Evolutionary conservation across 108 stramenopile species (phyloP), one percentile per base, ranked within the genome.

Genomic region (Skeletonema menzelii): DNA sequence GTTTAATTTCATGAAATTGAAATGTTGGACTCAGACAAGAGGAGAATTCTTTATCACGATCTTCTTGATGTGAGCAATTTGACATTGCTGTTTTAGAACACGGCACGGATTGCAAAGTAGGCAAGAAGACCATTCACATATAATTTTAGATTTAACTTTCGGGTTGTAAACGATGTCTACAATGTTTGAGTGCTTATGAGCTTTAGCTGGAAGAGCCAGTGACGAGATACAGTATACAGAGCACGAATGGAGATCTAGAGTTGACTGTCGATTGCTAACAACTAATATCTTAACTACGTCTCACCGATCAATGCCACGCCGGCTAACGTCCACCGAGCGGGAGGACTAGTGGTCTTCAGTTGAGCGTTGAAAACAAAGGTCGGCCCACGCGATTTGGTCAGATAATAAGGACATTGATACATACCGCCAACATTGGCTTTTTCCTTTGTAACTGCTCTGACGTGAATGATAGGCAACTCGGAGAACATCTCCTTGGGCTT

Each of bases 401-500:
- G 90, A 75, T 95, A 97, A 0, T 76, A 75, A 4, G 96, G 96
- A 67, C 94, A 95, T 19, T 64, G 35, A 63, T 95, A 95, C 27
- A 95, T 60, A 3, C 91, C 91, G 19, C 89, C 88, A 11, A 85
- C 62, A 27, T 95, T 93, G 17, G 87, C 87, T 62, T 91, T 91
- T 38, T 97, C 96, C 20, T 74, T 90, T 0, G 89, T 65, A 17
- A 97, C 86, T 35, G 93, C 95, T 63, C 84, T 87, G 40, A 93
- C 88, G 64, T 90, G 84, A 63, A 97, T 87, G 53, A 95, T 84
- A 13, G 96, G 96, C 89, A 97, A 88, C 20, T 59, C 27, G 57
- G 81, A 91, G 58, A 90, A 95, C 89, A 97, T 95, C 70, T 97
- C 96, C 74, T 95, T 94, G n/a, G 96, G 95, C 63, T 63, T 70